Percentiles rank a stretch among this genome's conserved stretches.
These are phyloP conservation scores for Xylaria castorea DNA, from an alignment of 495 filamentous ascomycete species.

Conservation along the genomic window DNA sequence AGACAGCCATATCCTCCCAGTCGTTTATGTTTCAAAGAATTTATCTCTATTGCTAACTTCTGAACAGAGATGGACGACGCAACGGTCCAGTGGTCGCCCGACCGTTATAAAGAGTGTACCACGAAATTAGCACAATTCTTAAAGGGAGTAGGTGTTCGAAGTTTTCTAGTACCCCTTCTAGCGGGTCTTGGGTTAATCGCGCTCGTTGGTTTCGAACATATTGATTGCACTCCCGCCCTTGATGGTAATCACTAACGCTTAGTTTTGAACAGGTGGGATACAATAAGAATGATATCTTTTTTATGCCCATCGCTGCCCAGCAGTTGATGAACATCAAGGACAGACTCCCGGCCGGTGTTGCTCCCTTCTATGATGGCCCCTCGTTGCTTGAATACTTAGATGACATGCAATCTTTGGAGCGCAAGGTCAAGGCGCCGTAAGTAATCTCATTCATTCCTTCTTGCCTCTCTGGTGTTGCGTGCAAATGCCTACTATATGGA, in stretches of 20 bases:
- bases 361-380: conserved; percentile 88
- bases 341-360: conserved; percentile 76
- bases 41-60: neutral
- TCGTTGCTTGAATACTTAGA: conserved; percentile 94
- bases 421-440: conserved; percentile 88
- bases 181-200: neutral
- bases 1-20: neutral
- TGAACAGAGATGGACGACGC: conserved; percentile 81
- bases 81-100: conserved; percentile 93
- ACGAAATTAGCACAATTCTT: conserved; percentile 87
- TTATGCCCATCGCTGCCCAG: conserved; percentile 97
- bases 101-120: conserved; percentile 89
- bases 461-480: neutral
- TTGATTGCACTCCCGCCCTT: neutral
- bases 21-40: neutral
- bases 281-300: conserved; percentile 89
- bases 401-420: conserved; percentile 86
- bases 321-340: conserved; percentile 85
- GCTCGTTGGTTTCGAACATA: neutral
- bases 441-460: neutral
- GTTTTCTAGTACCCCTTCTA: neutral
- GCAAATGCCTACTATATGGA: neutral
- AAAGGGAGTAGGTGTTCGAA: conserved; percentile 56
- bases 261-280: conserved; percentile 69
- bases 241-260: neutral